These are phyloP conservation scores for Ilex asprella DNA, from an alignment of 257 asterid species.

Conservation along the genomic window DNA sequence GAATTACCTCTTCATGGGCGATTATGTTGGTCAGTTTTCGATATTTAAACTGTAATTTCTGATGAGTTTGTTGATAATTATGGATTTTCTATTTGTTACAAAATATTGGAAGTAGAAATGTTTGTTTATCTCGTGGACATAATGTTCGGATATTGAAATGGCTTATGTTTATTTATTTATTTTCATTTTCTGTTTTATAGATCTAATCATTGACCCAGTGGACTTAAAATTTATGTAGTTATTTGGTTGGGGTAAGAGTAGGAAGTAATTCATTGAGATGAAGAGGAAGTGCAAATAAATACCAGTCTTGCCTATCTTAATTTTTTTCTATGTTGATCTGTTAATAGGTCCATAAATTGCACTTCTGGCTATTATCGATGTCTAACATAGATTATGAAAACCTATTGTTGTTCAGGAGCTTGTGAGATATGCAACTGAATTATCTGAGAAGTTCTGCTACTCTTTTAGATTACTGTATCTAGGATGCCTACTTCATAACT, in stretches of 20 bases:
- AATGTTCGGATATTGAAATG: not conserved
- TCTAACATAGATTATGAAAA: no score
- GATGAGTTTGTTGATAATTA: not conserved
- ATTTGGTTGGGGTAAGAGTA: no score
- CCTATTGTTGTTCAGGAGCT: no score
- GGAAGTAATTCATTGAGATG: no score
- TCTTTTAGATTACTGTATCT: not conserved
- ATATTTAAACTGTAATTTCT: not conserved
- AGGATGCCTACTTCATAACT: not conserved
- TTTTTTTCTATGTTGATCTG: no score
- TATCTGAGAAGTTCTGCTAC: not conserved
- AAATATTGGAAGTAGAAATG: not conserved
- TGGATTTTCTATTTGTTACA: not conserved
- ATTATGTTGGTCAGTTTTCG: constrained; percentile 72
- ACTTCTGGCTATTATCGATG: no score
- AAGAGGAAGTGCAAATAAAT: no score
- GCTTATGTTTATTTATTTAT: not conserved
- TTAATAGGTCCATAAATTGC: no score
- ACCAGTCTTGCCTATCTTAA: no score
- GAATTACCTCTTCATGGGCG: constrained; percentile 92
- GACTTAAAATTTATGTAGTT: no score
- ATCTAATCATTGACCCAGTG: no score
- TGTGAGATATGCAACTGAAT: no score
- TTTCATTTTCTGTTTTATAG: not conserved
- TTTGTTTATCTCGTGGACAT: constrained; percentile 6